phyloP scores from a whole-genome alignment of 2,329 filamentous ascomycete genomes.

The Cladosporium halotolerans region DNA sequence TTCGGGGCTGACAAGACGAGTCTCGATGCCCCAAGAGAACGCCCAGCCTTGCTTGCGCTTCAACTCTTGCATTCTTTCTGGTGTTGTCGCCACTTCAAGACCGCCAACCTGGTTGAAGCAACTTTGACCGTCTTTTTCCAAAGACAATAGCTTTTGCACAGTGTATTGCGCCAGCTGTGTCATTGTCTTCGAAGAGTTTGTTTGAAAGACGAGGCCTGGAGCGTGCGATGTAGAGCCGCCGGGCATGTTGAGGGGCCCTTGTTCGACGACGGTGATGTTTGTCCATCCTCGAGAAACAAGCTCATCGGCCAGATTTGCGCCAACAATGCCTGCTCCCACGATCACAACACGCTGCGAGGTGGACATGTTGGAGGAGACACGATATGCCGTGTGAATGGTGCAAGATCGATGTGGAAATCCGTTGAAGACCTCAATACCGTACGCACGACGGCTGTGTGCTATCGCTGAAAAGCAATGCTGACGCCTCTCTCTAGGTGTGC shows the following conservation, averaged over 20 bases:
- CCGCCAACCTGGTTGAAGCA: slow-evolving; percentile 61
- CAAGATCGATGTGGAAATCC: too few species aligned
- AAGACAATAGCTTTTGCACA: slow-evolving; percentile 51
- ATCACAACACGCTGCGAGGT: slow-evolving; percentile 42
- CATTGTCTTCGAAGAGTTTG: slow-evolving; percentile 53
- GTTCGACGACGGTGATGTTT: slow-evolving; percentile 59
- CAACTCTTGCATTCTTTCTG: slow-evolving; percentile 52
- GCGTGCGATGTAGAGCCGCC: slow-evolving; percentile 62
- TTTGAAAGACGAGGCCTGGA: slow-evolving; percentile 59
- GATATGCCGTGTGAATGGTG: background rate
- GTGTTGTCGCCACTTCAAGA: slow-evolving; percentile 56
- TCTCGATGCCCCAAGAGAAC: slow-evolving; percentile 54
- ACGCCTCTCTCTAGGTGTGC: too few species aligned
- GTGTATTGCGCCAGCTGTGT: slow-evolving; percentile 56
- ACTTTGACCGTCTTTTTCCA: slow-evolving; percentile 43
- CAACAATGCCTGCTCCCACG: slow-evolving; percentile 60
- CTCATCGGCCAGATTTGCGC: slow-evolving; percentile 59
- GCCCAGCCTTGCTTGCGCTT: slow-evolving; percentile 59
- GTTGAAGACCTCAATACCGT: too few species aligned
- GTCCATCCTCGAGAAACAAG: slow-evolving; percentile 56
- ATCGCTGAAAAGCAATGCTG: too few species aligned
- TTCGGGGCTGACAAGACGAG: slow-evolving; percentile 46
- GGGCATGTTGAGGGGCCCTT: slow-evolving; percentile 56
- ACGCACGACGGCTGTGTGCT: background rate
- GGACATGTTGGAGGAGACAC: background rate